phyloP scores from a whole-genome alignment of 352 stramenopile genomes.

The Phytopythium mirpurense region DNA sequence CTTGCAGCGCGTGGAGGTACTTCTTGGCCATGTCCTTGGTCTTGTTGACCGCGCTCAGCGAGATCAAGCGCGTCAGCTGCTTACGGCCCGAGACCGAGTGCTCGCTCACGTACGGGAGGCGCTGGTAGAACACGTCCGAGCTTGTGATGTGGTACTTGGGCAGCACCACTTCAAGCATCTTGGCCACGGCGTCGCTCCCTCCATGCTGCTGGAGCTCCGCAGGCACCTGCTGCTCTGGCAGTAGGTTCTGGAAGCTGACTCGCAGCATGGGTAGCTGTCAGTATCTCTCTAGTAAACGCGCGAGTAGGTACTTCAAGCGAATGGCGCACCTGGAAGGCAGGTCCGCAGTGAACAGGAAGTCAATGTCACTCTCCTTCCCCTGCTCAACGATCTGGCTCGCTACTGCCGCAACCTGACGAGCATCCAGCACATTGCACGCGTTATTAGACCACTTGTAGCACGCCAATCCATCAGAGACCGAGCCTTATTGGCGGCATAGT shows the following conservation, averaged over 20 bases:
- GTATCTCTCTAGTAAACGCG: no score
- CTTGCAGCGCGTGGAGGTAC: constrained; percentile 74
- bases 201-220: constrained; percentile 29
- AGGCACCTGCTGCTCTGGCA: constrained; percentile 57
- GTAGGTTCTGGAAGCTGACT: constrained; percentile 41
- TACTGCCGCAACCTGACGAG: neutral
- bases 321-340: constrained; percentile 30
- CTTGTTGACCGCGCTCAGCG: constrained; percentile 47
- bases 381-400: neutral
- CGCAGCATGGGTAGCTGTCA: no score
- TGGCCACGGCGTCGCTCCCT: constrained; percentile 20
- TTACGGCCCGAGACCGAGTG: constrained; percentile 32
- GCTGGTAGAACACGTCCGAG: constrained; percentile 67
- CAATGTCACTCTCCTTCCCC: constrained; percentile 22
- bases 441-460: no score
- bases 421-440: neutral
- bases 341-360: constrained; percentile 64
- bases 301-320: no score
- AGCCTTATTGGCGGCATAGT: no score
- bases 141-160: constrained; percentile 79
- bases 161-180: constrained; percentile 36
- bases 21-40: constrained; percentile 74
- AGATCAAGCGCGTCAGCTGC: constrained; percentile 68
- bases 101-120: constrained; percentile 73
- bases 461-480: no score